Evolutionary conservation across 345 rosid genomes (phyloP), one percentile per base, ranked within the genome.

Genomic region (Corchorus capsularis): DNA sequence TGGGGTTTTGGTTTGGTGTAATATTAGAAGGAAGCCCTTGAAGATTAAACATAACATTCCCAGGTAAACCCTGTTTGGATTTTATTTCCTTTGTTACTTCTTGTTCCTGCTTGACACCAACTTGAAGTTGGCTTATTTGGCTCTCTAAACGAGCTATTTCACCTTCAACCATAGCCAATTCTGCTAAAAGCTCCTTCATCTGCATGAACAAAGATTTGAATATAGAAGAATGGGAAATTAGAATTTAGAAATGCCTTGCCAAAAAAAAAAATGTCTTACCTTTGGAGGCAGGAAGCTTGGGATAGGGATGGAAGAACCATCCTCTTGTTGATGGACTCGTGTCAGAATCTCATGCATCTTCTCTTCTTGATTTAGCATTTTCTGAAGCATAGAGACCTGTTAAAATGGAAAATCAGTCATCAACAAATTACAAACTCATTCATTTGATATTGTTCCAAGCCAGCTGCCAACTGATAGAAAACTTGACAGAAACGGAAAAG

Each of bases 331-430:
- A 74, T 90, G 93, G 10, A 89, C 85, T 19, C 63, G 77, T 59
- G 87, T 88, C 83, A 93, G 83, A 79, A 90, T 82, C 77, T 89
- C 91, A 64, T 88, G 92, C 87, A 89, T 86, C 69, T 83, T 89
- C 65, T 91, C 94, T 87, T 95, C 97, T 81, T 93, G 96, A 69
- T 86, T 83, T 74, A 95, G 80, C 98, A 91, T 85, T 73, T 91
- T 89, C 66, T 87, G 86, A 75, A 95, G 93, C 80, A 85, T 83
- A 52, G 81, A 74, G 47, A 95, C 96, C 98, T 93, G 43, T 27
- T 45, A 57, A 55, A 50, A 50, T 67, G 34, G 45, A 41, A 68
- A 14, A 52, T 13, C 53, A 61, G 37, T 13, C 53, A 61, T 34
- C 62, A 65, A 54, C 35, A 73, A 20, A 32, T 15, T 45, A 54